phyloP scores from a whole-genome alignment of 805 yeast species.

The Cyberlindnera veronae region DNA sequence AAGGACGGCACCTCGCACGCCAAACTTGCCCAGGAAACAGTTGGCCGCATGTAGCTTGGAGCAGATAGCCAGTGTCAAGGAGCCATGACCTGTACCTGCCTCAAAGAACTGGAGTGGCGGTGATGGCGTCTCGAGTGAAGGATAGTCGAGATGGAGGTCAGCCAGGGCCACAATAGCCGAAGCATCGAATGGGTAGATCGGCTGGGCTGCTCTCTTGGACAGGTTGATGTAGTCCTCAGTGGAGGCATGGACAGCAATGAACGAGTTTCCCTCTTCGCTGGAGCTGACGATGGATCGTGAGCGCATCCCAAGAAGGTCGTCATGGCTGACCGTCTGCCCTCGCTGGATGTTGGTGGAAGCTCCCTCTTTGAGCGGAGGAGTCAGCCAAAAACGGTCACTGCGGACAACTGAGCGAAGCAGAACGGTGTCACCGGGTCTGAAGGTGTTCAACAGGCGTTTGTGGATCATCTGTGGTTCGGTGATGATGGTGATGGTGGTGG shows the following conservation, averaged over 20 bases:
- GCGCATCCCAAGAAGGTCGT: constrained; percentile 36
- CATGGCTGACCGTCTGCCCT: constrained; percentile 32
- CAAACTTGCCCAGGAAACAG: constrained; percentile 29
- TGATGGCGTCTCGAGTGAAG: constrained; percentile 23
- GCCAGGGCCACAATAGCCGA: constrained; percentile 43
- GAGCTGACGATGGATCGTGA: constrained; percentile 34
- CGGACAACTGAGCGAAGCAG: constrained; percentile 20
- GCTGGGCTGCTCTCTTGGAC: constrained; percentile 43
- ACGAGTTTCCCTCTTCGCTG: constrained; percentile 26
- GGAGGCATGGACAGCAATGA: constrained; percentile 37
- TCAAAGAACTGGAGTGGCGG: constrained; percentile 41
- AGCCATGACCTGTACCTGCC: constrained; percentile 57
- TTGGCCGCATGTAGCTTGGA: constrained; percentile 43
- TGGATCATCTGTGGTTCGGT: not conserved
- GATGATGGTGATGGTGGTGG: not conserved
- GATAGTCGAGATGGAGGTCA: constrained; percentile 43
- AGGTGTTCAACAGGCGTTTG: constrained; percentile 10
- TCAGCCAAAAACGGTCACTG: constrained; percentile 24
- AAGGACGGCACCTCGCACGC: constrained; percentile 40
- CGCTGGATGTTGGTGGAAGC: constrained; percentile 20
- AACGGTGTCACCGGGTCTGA: constrained; percentile 20
- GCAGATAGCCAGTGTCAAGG: constrained; percentile 42
- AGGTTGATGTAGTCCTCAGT: constrained; percentile 45
- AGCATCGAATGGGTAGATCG: constrained; percentile 49
- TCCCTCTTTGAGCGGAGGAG: constrained; percentile 24